A percentile compares a stretch with the other conserved stretches of the same genome.
These are phyloP conservation scores for Starmerella floris DNA, from an alignment of 805 yeast genomes.

Conservation along the genomic window DNA sequence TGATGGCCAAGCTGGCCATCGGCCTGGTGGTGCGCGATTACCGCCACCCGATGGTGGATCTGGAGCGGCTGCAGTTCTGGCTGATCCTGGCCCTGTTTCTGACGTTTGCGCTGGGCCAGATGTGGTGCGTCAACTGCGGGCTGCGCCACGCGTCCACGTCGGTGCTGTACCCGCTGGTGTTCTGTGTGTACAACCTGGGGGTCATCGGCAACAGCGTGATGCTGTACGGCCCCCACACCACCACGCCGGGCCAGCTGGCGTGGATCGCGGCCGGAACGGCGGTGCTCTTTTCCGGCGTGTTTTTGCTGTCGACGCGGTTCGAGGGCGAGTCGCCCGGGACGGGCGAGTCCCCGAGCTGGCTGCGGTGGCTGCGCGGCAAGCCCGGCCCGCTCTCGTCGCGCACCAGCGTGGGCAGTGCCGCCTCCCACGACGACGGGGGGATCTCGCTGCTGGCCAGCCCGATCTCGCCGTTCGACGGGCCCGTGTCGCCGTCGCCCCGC, in stretches of 20 bases:
- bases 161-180: conserved; percentile 69
- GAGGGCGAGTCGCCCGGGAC: conserved; percentile 1
- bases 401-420: background rate
- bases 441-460: background rate
- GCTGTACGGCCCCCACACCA: conserved; percentile 39
- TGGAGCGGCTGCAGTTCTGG: conserved; percentile 35
- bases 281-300: conserved; percentile 44
- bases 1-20: conserved; percentile 73
- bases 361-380: background rate
- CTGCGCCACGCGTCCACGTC: conserved; percentile 58
- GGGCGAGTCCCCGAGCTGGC: background rate
- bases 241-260: conserved; percentile 27
- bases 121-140: conserved; percentile 62
- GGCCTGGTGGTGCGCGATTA: conserved; percentile 46
- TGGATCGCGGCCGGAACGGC: conserved; percentile 39
- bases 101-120: conserved; percentile 51
- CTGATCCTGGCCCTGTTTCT: conserved; percentile 35
- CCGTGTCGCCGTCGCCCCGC: background rate
- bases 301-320: conserved; percentile 45
- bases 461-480: background rate
- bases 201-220: conserved; percentile 55
- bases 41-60: conserved; percentile 27
- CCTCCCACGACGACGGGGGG: background rate
- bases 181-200: conserved; percentile 64
- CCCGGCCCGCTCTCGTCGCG: too few relatives aligned